Evolutionary conservation across 495 filamentous ascomycete genomes (phyloP), one percentile per base, ranked within the genome.

Genomic region (Penicillium pulvis): DNA sequence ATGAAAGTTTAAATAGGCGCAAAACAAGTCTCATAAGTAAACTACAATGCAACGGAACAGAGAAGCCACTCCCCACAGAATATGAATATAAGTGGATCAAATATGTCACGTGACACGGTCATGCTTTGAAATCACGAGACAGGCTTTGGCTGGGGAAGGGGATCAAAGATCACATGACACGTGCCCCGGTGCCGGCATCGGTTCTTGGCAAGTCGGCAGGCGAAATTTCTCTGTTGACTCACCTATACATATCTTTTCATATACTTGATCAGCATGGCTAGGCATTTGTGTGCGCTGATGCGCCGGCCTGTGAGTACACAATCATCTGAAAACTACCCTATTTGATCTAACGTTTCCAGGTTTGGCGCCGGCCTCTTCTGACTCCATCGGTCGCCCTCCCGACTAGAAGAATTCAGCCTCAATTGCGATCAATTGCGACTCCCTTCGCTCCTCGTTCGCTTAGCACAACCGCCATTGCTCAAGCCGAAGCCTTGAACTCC

Each of bases 391-490:
- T 41, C 16, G 39, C 39, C 39, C 39, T 41, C 5, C 39, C 39
- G 39, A n/a, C 6, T 16, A 41, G 39, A 41, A 16, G 39, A 41
- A n/a, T 41, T 41, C 39, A 41, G 39, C 39, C 39, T 41, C 39
- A 41, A 41, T 41, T 41, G 39, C 39, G 39, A 41, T 41, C 39
- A 17, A 41, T 41, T 41, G 39, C 39, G 39, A 41, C 39, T 41
- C 39, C 39, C 16, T 16, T 41, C 14, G 39, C 39, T 7, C 39
- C 39, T 41, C 39, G 39, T 8, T 41, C 39, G 39, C 39, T 41
- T 6, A 41, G 39, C 39, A 41, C 39, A 17, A 41, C 39, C 16
- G 39, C 39, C 16, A n/a, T 41, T 7, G 39, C 39, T n/a, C 39
- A 41, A 12, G 39, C 39, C 16, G 39, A 41, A 41, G 39, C 39